Percentiles rank a stretch among this genome's conserved stretches.
Conservation (phyloP, 495 filamentous ascomycete species). For the Cetradonia linearis region DNA sequence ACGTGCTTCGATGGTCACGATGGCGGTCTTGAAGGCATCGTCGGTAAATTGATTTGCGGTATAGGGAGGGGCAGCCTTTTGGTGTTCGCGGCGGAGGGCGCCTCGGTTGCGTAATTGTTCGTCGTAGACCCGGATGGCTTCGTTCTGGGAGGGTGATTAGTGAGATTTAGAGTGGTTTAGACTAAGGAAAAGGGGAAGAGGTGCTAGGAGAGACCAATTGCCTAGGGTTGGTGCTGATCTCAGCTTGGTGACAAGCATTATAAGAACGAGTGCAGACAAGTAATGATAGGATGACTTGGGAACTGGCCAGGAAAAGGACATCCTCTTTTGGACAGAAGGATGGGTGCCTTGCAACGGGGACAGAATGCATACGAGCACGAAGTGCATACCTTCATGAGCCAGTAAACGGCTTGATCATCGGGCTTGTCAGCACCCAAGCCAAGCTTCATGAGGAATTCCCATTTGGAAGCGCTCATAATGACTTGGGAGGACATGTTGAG, state of each 20-base stretch:
- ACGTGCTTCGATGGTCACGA: constrained; percentile 30
- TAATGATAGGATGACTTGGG: not conserved
- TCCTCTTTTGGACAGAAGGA: not conserved
- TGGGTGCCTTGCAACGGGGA: not conserved
- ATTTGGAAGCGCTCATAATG: constrained; percentile 13
- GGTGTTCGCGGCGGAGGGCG: constrained; percentile 33
- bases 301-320: not conserved
- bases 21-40: constrained; percentile 31
- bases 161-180: not conserved
- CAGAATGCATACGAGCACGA: not conserved
- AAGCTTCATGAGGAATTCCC: constrained; percentile 7
- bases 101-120: constrained; percentile 33
- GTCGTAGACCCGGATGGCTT: constrained; percentile 40
- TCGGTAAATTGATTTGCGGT: constrained; percentile 38
- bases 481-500: constrained; percentile 7
- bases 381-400: constrained; percentile 15
- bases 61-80: constrained; percentile 34
- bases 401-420: constrained; percentile 10
- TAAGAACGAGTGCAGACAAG: not conserved
- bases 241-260: not conserved
- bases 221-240: not conserved
- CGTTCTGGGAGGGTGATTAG: constrained; percentile 29
- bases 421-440: constrained; percentile 3
- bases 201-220: not conserved
- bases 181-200: not conserved